Conservation (phyloP, 2,329 filamentous ascomycete genomes). For the Penicillium sp. region DNA sequence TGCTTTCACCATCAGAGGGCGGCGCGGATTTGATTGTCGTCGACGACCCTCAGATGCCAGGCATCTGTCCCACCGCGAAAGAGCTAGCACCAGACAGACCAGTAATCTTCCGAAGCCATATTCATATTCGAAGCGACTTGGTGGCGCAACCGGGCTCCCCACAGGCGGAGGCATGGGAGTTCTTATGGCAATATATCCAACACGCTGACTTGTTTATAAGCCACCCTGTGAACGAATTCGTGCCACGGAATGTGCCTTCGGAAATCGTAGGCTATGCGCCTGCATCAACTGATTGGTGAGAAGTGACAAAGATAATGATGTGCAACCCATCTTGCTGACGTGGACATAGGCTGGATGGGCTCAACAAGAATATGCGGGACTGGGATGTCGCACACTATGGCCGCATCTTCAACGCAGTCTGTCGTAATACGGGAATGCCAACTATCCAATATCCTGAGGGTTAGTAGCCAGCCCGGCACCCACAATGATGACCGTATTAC, state of each 20-base stretch:
- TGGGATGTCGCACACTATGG: conserved; percentile 74
- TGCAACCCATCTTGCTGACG: conserved; percentile 21
- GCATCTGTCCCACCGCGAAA: conserved; percentile 73
- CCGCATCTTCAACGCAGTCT: conserved; percentile 67
- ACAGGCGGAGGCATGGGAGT: conserved; percentile 72
- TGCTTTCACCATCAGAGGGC: conserved; percentile 63
- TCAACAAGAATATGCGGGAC: conserved; percentile 71
- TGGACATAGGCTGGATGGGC: conserved; percentile 63
- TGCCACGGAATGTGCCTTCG: conserved; percentile 65
- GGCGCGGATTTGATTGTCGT: conserved; percentile 76
- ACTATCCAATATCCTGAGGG: conserved; percentile 42
- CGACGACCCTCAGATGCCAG: conserved; percentile 83
- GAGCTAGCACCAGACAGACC: conserved; percentile 68
- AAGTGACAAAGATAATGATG: conserved; percentile 13
- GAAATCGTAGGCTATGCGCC: conserved; percentile 73
- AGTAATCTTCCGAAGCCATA: conserved; percentile 78
- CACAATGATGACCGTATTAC: conserved; percentile 7
- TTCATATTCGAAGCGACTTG: conserved; percentile 76
- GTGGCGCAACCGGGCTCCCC: conserved; percentile 62
- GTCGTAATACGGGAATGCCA: conserved; percentile 55
- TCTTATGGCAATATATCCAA: conserved; percentile 70
- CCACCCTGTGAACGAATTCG: conserved; percentile 74
- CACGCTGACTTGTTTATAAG: conserved; percentile 76
- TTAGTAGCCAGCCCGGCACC: conserved; percentile 9
- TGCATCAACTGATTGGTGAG: conserved; percentile 74